Evolutionary conservation across 129 eudicot genomes (phyloP), one percentile per base, ranked within the genome.

Genomic region (Flaveria robusta): DNA sequence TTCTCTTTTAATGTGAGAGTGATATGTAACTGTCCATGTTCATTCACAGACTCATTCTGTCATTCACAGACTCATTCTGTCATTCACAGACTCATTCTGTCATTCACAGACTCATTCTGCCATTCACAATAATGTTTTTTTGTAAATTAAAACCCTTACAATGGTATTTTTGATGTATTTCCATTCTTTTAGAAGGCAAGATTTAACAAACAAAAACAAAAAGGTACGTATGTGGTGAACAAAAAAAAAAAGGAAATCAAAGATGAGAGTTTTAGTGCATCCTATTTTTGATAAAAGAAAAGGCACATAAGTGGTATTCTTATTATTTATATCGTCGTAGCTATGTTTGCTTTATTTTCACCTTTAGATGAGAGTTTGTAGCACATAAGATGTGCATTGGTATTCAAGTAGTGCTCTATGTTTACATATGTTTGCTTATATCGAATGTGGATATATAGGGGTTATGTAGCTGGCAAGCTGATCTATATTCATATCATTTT

Each of bases 401-500:
- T 42, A 69, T 69, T 27, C 23, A 31, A 56, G 76, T 45, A 26
- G 76, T 23, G 13, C 67, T 63, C 58, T 72, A 64, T 64, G 24
- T 37, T 71, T 71, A 62, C 31, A 26, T 39, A 24, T 79, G 9
- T 49, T 62, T 62, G 66, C 1, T 19, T 49, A 76, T 46, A 56
- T n/a, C 22, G 23, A 34, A 56, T 58, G 70, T 49, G 52, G 45
- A 71, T 47, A 16, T 72, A 34, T 62, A 37, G 67, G 64, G 66
- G 47, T 72, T 72, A 50, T 51, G 58, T 43, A 79, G 54, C 50
- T 72, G 54, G 77, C 66, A 71, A 59, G 52, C 72, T 60, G 7
- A 47, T 77, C 22, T 56, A 77, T 67, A 24, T 77, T 43, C 75
- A 69, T 26, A 68, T 68, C 20, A 69, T 55, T 41, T 52, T 55